Evolutionary conservation across 2,329 filamentous ascomycete genomes (phyloP).

Genomic region (Rutstroemia sydowiana): DNA sequence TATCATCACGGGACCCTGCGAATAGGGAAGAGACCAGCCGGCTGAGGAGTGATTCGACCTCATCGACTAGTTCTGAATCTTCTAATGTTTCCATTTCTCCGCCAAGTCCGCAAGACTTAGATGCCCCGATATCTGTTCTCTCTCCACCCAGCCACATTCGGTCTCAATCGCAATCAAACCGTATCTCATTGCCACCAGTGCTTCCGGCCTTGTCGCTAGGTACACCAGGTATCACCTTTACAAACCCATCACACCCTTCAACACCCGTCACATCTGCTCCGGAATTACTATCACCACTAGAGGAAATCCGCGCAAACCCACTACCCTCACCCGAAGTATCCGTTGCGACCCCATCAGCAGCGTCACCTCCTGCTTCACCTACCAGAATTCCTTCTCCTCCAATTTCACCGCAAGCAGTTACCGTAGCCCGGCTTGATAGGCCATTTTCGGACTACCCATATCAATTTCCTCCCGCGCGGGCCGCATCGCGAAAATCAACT

Average conservation of each 20-base stretch:
- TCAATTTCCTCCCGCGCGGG: neutral
- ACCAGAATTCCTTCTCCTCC: no score
- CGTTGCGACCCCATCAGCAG: neutral
- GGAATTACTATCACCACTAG: neutral
- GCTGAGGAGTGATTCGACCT: neutral
- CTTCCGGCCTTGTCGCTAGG: neutral
- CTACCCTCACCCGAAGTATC: neutral
- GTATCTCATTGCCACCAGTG: neutral
- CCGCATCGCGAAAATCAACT: neutral
- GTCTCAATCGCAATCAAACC: neutral
- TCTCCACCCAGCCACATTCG: neutral
- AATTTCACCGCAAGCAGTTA: neutral
- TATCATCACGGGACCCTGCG: neutral
- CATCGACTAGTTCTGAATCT: neutral
- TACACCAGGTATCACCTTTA: neutral
- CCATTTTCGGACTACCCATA: constrained; percentile 4
- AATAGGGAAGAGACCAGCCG: neutral
- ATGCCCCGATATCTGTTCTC: neutral
- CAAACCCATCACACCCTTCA: neutral
- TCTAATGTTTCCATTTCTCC: neutral
- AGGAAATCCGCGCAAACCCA: neutral
- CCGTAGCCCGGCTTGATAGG: neutral
- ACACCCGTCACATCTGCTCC: neutral
- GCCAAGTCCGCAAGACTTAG: neutral
- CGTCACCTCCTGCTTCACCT: no score